Evolutionary conservation across 495 filamentous ascomycete species (phyloP), one percentile per base, ranked within the genome.

Genomic region (Entonaema liquescens): DNA sequence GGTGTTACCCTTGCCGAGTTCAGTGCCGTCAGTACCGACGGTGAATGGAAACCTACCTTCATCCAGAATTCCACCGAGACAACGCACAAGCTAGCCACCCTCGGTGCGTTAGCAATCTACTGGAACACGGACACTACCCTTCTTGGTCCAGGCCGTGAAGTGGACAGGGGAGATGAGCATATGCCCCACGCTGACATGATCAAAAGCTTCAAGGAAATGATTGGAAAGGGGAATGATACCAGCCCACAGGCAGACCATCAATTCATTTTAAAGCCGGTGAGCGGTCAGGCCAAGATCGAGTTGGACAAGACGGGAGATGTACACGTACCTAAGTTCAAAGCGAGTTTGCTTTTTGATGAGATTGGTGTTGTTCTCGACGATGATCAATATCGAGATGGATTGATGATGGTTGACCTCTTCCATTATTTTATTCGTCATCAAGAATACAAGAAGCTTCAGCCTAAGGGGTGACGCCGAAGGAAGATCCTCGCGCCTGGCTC

Each of bases 401-500:
- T 99, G 62, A 98, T 98, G 96, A 92, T 99, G 83, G 90, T 97
- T 7, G 95, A 99, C 77, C 87, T 98, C 5, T 98, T 99, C 83
- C 95, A 99, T 79, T 98, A 95, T 76, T 99, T 97, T 77, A 92
- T 98, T 72, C 91, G 94, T 42, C 96, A 99, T 72, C 95, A 98
- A 78, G 94, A 99, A 77, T 97, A 97, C 83, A 96, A 93, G 78
- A 96, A 93, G 78, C 85, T 91, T 64, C 94, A 97, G 72, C 95
- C 95, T 2, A 95, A 95, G 74, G 88, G 26, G 87, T 88, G 35
- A 86, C 87, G 1, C 92, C 92, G 0, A 97, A 94, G 77, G 93
- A 99, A 74, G 91, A 98, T 63, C 95, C 95, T 33, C 87, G 87
- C 25, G 96, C 93, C 2, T 99, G 95, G 95, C 81, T 99, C 23